Conservation (phyloP, 2,329 filamentous ascomycete genomes). For the Neopestalotiopsis sp. region DNA sequence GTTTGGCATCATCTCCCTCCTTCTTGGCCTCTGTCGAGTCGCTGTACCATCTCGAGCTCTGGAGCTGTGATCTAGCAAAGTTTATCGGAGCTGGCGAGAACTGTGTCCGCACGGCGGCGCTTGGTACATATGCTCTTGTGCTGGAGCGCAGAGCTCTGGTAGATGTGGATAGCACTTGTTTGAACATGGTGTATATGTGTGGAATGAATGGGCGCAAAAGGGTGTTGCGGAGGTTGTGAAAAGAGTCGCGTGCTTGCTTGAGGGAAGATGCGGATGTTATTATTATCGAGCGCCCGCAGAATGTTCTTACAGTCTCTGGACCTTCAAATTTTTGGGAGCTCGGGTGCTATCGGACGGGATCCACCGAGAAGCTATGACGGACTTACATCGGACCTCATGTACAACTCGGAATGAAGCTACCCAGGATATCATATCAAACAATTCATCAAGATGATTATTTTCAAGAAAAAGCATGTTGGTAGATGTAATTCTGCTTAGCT, state of each 20-base stretch:
- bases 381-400: slow-evolving; percentile 15
- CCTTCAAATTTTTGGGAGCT: slow-evolving; percentile 16
- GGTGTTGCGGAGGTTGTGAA: background rate
- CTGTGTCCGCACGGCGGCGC: slow-evolving; percentile 51
- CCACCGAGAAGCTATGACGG: slow-evolving; percentile 13
- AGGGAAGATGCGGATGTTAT: slow-evolving; percentile 1
- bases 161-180: slow-evolving; percentile 34
- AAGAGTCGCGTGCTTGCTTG: slow-evolving; percentile 10
- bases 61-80: slow-evolving; percentile 35
- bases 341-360: slow-evolving; percentile 8
- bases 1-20: slow-evolving; percentile 32
- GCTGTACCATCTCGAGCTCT: slow-evolving; percentile 42
- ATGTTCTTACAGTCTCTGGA: slow-evolving; percentile 14
- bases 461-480: too few species aligned
- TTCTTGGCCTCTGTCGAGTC: slow-evolving; percentile 47
- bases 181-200: slow-evolving; percentile 33
- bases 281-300: background rate
- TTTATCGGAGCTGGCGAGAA: slow-evolving; percentile 44
- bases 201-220: background rate
- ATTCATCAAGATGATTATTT: too few species aligned
- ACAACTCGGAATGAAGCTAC: background rate
- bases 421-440: background rate
- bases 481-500: too few species aligned
- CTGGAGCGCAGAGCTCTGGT: slow-evolving; percentile 34
- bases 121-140: slow-evolving; percentile 52